Evolutionary conservation across 352 stramenopile species (phyloP).

Genomic region (Phytophthora kernoviae): DNA sequence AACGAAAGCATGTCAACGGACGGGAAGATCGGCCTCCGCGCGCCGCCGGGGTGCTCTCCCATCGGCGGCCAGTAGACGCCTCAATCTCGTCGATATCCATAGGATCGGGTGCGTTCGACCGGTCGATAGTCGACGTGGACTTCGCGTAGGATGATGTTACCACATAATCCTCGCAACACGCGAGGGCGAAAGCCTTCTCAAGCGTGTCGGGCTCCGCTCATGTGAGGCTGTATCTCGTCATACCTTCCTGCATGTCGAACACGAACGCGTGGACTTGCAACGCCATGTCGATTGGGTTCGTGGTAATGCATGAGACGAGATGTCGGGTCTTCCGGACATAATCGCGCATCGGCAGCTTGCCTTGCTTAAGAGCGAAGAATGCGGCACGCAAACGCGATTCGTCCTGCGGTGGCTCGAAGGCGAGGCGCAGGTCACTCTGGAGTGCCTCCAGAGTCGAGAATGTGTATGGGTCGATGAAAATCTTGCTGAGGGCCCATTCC

Average conservation of each 20-base stretch:
- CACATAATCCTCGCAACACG: slow-evolving; percentile 18
- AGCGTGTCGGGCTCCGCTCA: slow-evolving; percentile 3
- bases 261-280: slow-evolving; percentile 26
- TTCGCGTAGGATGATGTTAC: slow-evolving; percentile 5
- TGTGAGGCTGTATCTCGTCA: slow-evolving; percentile 14
- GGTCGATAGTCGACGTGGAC: background rate
- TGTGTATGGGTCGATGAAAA: slow-evolving; percentile 5
- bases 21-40: background rate
- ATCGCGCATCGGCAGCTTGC: slow-evolving; percentile 17
- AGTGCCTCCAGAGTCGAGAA: slow-evolving; percentile 15
- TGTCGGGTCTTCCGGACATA: slow-evolving; percentile 13
- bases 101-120: slow-evolving; percentile 1
- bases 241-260: slow-evolving; percentile 11
- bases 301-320: slow-evolving; percentile 8
- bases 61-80: background rate
- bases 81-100: slow-evolving; percentile 10
- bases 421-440: slow-evolving; percentile 13
- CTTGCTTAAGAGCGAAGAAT: slow-evolving; percentile 22
- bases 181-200: slow-evolving; percentile 17
- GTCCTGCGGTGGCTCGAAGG: slow-evolving; percentile 27
- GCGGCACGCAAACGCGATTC: slow-evolving; percentile 11
- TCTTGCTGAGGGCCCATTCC: slow-evolving; percentile 14
- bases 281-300: slow-evolving; percentile 6
- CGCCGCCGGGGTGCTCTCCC: background rate
- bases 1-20: background rate